Evolutionary conservation across 2,329 filamentous ascomycete species (phyloP), one percentile per base, ranked within the genome.

Genomic region (Clarireedia homoeocarpa): DNA sequence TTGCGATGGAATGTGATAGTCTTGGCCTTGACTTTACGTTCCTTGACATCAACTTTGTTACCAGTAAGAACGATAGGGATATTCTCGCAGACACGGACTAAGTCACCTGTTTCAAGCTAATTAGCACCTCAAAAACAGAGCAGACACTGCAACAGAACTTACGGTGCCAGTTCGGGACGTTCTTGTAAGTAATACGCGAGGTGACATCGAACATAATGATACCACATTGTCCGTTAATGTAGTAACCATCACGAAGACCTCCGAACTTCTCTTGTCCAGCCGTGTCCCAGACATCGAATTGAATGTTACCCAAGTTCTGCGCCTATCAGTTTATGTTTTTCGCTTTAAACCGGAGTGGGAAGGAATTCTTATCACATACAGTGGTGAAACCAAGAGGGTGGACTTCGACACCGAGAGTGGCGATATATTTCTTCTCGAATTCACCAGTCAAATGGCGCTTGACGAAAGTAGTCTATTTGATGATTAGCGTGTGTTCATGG

Each of bases 151-250:
- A 20, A 36, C 7, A 20, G 17, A 59, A 85, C 90, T 74, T 86
- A 96, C 94, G 94, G 79, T 99, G 94, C 94, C 94, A 99, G 88
- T 97, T 97, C 79, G 94, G 94, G 64, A 99, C 94, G 82, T 99
- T 99, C 88, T 99, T 99, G 88, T 99, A 99, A 75, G 94, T 99
- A 75, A 99, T 97, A 73, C 94, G 89, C 67, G 92, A 96, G 63
- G 94, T 97, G 66, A 99, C 92, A 77, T 99, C 92, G 77, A 99
- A 99, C 92, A 99, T 99, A 86, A 99, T 97, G 82, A 99, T 96
- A 80, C 94, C 92, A 77, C 92, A 97, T 80, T 97, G 92, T 71
- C 92, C 92, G 81, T 96, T 96, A 84, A 99, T 99, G 83, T 99
- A 99, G 86, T 99, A 99, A 68, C 92, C 92, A 77, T 99, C 92